A percentile compares a stretch with the other conserved stretches of the same genome.
These are phyloP conservation scores for Lipomyces spencermartinsiae DNA, from an alignment of 805 yeast species.

Conservation along the genomic window DNA sequence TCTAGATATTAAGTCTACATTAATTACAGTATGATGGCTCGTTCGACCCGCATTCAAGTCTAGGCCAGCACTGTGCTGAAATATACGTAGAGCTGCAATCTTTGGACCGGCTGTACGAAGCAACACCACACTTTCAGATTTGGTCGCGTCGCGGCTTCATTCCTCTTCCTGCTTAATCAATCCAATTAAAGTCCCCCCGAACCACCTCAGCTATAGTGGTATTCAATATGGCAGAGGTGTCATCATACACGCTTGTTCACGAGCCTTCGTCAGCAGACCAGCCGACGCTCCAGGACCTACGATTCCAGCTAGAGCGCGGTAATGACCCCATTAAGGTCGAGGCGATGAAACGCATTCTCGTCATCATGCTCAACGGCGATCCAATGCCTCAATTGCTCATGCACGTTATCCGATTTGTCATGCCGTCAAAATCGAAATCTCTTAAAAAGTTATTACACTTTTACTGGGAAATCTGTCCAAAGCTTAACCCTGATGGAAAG, in stretches of 20 bases:
- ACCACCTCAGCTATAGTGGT: neutral
- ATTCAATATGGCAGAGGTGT: conserved; percentile 33
- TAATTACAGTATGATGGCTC: neutral
- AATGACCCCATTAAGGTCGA: conserved; percentile 85
- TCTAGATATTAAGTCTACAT: neutral
- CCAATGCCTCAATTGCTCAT: conserved; percentile 89
- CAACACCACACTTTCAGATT: neutral
- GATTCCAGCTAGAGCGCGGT: conserved; percentile 81
- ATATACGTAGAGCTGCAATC: neutral
- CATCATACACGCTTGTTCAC: conserved; percentile 37
- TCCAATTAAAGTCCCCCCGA: neutral
- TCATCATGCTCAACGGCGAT: conserved; percentile 89
- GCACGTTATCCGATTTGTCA: conserved; percentile 95
- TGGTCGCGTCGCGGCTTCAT: neutral
- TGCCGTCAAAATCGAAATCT: conserved; percentile 92
- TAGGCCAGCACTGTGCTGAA: neutral
- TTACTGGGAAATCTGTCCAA: conserved; percentile 98
- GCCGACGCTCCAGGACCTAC: conserved; percentile 71
- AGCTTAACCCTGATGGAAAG: conserved; percentile 84
- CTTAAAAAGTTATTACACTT: conserved; percentile 90
- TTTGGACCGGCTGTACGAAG: neutral
- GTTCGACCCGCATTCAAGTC: neutral
- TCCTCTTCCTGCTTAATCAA: neutral
- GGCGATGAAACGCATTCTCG: conserved; percentile 86
- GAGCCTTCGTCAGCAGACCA: conserved; percentile 44